Base-by-base conservation (phyloP, 2,329 filamentous ascomycete genomes). In the Gremmenia infestans region DNA sequence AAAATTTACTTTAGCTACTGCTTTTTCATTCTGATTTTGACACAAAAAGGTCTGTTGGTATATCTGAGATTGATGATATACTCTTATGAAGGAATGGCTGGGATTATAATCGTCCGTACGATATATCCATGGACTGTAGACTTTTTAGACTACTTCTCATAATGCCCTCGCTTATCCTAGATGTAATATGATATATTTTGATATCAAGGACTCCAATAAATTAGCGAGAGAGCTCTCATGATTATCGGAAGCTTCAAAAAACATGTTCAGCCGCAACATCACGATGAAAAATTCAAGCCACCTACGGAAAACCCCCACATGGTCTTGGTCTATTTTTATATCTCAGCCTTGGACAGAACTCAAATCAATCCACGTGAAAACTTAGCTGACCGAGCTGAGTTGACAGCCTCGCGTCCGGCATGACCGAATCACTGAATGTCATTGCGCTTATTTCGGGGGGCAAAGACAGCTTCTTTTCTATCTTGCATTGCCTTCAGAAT, bases 381-480 rank as follows among this genome's bases (percentile, higher is more conserved):
- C 32, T 51, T 23, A 52, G 50, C 39, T 43, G 43, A 57, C 35
- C 42, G 48, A 55, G 46, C 50, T 36, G 48, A 55, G 47, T 52
- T 40, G 32, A 28, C 8, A 28, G 35, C 25, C 22, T n/a, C 36
- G 14, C 45, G 17, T 48, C 32, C 56, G 57, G 60, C 64, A 79
- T 78, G 76, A 65, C 73, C 54, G 73, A 76, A 60, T 71, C 73
- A 59, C 75, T 87, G 61, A 87, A 92, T 64, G 91, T 97, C 61
- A 92, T 99, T 65, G 93, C 90, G 50, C 79, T 99, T 60, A 87
- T 99, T 62, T 99, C 94, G 19, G 94, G 94, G 58, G 94, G 94
- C 63, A 99, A 99, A 75, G 94, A 99, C 76, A 97, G 93, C 62
- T 87, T 99, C 72, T 97, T 89, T 76, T 93, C 90, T 19, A 81